Conservation (phyloP, 2,329 filamentous ascomycete species). For the Exophiala aquamarina region DNA sequence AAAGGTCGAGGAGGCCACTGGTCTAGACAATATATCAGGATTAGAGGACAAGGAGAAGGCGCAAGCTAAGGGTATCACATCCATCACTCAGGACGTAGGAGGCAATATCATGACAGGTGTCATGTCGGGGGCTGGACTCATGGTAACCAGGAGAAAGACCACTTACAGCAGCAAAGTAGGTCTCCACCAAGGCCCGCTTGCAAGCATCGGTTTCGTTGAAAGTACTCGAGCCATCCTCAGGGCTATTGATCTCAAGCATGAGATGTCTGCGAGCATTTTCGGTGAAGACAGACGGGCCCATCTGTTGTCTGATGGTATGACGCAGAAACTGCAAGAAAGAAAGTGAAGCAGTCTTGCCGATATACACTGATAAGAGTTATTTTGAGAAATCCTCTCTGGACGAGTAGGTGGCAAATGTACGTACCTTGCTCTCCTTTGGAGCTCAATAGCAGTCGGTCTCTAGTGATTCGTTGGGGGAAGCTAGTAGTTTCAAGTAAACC, state of each 20-base stretch:
- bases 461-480: conserved; percentile 31
- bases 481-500: conserved; percentile 22
- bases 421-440: conserved; percentile 53
- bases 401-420: background rate
- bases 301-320: conserved; percentile 48
- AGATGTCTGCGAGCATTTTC: conserved; percentile 51
- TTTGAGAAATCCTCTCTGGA: background rate
- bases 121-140: background rate
- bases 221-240: conserved; percentile 34
- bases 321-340: conserved; percentile 58
- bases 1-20: conserved; percentile 42
- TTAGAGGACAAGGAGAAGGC: too few species aligned
- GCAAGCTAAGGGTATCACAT: too few species aligned
- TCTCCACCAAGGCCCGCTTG: conserved; percentile 37
- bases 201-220: conserved; percentile 35
- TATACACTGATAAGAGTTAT: conserved; percentile 40
- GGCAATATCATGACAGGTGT: background rate
- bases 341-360: conserved; percentile 53
- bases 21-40: conserved; percentile 30
- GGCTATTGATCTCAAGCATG: conserved; percentile 53
- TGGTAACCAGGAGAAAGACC: background rate
- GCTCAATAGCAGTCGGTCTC: conserved; percentile 51
- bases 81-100: too few species aligned
- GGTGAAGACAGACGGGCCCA: conserved; percentile 56
- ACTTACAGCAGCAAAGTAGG: conserved; percentile 32